These are phyloP conservation scores for Alternaria solani DNA, from an alignment of 2,329 filamentous ascomycete genomes.

Conservation along the genomic window DNA sequence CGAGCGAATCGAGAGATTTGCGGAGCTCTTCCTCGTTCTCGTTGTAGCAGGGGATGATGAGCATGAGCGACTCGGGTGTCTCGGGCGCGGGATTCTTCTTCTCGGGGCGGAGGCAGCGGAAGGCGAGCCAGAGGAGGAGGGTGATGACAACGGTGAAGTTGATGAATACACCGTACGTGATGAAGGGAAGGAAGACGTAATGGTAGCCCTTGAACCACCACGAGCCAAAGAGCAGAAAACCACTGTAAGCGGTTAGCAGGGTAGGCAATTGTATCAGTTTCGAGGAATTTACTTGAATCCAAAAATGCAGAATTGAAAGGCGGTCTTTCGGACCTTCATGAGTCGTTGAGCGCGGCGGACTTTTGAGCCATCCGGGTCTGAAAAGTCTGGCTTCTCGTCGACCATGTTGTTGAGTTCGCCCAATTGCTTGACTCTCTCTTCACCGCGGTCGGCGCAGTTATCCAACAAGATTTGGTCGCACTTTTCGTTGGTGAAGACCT, in stretches of 20 bases:
- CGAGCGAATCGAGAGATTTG: slow-evolving; percentile 57
- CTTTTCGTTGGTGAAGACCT: background rate
- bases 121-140: slow-evolving; percentile 35
- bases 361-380: slow-evolving; percentile 11
- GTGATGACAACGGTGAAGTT: slow-evolving; percentile 59
- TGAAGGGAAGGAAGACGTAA: slow-evolving; percentile 56
- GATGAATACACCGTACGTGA: slow-evolving; percentile 39
- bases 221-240: slow-evolving; percentile 19
- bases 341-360: slow-evolving; percentile 3
- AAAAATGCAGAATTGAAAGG: background rate
- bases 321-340: slow-evolving; percentile 5
- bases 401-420: slow-evolving; percentile 11
- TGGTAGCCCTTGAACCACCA: slow-evolving; percentile 41
- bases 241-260: slow-evolving; percentile 4
- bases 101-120: slow-evolving; percentile 46
- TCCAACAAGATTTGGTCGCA: background rate
- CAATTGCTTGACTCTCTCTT: slow-evolving; percentile 1
- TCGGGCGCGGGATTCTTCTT: slow-evolving; percentile 9
- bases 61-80: slow-evolving; percentile 56
- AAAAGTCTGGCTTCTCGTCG: slow-evolving; percentile 14
- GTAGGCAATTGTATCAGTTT: background rate
- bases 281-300: background rate
- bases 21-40: slow-evolving; percentile 57
- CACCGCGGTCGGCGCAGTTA: background rate
- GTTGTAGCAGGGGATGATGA: slow-evolving; percentile 61